These are phyloP conservation scores for Casuarina equisetifolia DNA, from an alignment of 306 rosid species.

Conservation along the genomic window DNA sequence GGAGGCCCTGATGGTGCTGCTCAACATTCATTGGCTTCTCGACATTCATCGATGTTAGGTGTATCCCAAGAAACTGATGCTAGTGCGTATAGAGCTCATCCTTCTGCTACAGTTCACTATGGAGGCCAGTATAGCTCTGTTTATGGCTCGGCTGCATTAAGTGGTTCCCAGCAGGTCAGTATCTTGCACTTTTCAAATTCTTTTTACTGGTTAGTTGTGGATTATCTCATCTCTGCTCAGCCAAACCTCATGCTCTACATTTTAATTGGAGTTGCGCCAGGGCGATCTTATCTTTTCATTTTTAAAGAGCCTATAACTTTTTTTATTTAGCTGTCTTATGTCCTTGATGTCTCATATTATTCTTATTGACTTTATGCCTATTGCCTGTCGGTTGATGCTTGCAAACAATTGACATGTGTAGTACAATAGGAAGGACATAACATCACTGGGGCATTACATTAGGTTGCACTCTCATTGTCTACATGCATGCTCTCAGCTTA, in stretches of 20 bases:
- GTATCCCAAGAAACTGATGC: slow-evolving; percentile 73
- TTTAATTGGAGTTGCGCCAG: background rate
- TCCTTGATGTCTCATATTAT: background rate
- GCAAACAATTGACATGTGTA: slow-evolving; percentile 2
- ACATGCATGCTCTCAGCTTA: background rate
- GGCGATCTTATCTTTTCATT: background rate
- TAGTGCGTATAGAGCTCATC: slow-evolving; percentile 64
- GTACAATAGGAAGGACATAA: background rate
- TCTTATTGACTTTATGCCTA: background rate
- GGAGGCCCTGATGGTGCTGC: slow-evolving; percentile 73
- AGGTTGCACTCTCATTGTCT: background rate
- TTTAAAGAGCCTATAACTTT: background rate
- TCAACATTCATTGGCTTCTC: slow-evolving; percentile 66
- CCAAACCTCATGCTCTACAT: background rate
- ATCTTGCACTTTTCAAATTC: background rate
- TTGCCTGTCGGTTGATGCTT: background rate
- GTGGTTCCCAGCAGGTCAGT: slow-evolving; percentile 71
- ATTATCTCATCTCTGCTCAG: background rate
- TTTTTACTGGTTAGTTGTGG: background rate
- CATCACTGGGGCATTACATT: background rate
- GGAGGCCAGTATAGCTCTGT: slow-evolving; percentile 93
- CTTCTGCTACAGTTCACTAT: slow-evolving; percentile 66
- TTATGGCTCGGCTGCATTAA: slow-evolving; percentile 74
- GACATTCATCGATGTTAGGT: slow-evolving; percentile 80
- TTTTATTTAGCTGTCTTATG: background rate